Evolutionary conservation across 352 stramenopile species (phyloP).

Genomic region (Thalassiosira exigua): DNA sequence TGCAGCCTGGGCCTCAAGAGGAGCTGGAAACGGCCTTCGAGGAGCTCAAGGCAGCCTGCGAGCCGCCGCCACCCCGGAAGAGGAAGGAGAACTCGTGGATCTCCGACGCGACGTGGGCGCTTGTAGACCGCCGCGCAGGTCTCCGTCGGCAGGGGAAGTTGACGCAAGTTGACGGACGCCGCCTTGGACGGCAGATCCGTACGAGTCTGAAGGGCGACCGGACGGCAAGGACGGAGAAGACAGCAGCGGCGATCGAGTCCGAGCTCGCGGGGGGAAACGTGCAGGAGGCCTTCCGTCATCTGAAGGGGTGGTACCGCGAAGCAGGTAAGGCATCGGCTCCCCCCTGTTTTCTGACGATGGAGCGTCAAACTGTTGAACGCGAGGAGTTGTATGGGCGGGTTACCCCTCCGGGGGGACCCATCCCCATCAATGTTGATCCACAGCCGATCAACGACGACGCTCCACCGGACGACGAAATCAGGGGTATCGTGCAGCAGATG

Average conservation of each 20-base stretch:
- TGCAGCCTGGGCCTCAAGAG: no score
- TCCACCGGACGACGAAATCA: constrained; percentile 17
- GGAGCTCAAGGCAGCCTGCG: no score
- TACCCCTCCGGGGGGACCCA: constrained; percentile 24
- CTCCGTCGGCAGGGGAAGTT: no score
- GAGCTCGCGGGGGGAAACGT: neutral
- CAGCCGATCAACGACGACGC: constrained; percentile 1
- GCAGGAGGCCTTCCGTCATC: constrained; percentile 8
- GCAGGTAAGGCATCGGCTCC: neutral
- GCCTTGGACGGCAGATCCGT: neutral
- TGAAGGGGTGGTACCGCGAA: constrained; percentile 33
- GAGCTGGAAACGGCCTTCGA: no score
- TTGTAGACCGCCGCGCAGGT: no score
- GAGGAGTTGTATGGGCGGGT: constrained; percentile 26
- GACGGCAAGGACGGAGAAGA: neutral
- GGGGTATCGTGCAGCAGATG: constrained; percentile 2
- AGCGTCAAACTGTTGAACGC: constrained; percentile 15
- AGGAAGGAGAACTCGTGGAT: no score
- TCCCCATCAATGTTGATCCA: constrained; percentile 28
- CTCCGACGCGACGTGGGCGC: no score
- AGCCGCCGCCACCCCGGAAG: no score
- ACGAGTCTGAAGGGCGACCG: neutral
- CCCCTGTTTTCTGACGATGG: constrained; percentile 26
- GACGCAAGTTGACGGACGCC: neutral
- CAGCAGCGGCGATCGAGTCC: neutral